Percentiles rank a stretch among this genome's conserved stretches.
These are phyloP conservation scores for Globisporangium solare DNA, from an alignment of 352 stramenopile genomes.

Conservation along the genomic window DNA sequence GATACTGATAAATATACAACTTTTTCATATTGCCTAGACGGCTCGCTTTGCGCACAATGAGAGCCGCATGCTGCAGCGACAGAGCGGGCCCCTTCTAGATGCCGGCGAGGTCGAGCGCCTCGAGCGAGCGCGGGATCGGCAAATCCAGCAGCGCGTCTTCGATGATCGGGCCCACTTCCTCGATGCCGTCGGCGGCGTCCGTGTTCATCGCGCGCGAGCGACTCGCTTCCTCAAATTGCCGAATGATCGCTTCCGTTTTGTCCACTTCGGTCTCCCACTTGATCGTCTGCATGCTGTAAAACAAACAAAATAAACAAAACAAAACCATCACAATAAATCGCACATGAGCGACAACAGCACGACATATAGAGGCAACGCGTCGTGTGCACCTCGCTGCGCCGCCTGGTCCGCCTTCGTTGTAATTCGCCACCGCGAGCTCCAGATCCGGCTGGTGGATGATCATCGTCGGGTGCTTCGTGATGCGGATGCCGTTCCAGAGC, in stretches of 20 bases:
- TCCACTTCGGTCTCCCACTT: slow-evolving; percentile 81
- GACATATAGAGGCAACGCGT: background rate
- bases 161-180: slow-evolving; percentile 49
- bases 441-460: slow-evolving; percentile 79
- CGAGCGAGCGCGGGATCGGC: slow-evolving; percentile 65
- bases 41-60: too few species aligned
- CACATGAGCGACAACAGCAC: background rate
- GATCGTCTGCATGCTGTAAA: slow-evolving; percentile 28
- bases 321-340: background rate
- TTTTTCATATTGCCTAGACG: too few species aligned
- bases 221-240: slow-evolving; percentile 76
- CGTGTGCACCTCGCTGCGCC: slow-evolving; percentile 22
- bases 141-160: slow-evolving; percentile 69
- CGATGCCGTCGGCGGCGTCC: slow-evolving; percentile 39
- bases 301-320: background rate
- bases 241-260: slow-evolving; percentile 78
- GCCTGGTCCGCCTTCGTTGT: slow-evolving; percentile 21
- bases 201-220: slow-evolving; percentile 47
- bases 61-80: too few species aligned
- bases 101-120: slow-evolving; percentile 71
- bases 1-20: too few species aligned
- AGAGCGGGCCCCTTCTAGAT: slow-evolving; percentile 38
- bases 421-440: slow-evolving; percentile 30
- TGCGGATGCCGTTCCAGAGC: slow-evolving; percentile 81
- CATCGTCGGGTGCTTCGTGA: slow-evolving; percentile 85